Evolutionary conservation across 352 stramenopile genomes (phyloP), one percentile per base, ranked within the genome.

Genomic region (Globisporangium orthogonon): DNA sequence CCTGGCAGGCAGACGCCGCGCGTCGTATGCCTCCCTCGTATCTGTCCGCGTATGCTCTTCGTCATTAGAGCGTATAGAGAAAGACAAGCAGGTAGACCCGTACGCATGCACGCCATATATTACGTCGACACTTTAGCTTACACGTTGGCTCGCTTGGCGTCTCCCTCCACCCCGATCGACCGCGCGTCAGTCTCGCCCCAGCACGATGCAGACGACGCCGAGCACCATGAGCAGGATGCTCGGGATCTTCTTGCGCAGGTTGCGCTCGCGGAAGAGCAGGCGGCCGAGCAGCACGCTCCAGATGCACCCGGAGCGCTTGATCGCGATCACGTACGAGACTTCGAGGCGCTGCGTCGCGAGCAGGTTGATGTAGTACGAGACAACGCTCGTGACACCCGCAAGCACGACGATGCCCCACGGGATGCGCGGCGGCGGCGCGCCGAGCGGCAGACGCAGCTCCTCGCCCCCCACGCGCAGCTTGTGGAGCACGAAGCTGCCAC

Each of bases 341-440:
- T 91, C 79, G 28, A 91, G 76, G 56, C 70, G 73, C 61, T 91
- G 82, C 60, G 74, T 89, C 30, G 82, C 79, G 48, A 90, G 70
- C 47, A 91, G 73, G 62, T 91, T 91, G 53, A 91, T 89, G 59
- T 91, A 91, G 59, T 91, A 91, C 56, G 79, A 73, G n/a, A 90
- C 71, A 43, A 91, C 67, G 56, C 82, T 91, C 11, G 77, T 87
- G 50, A 89, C 50, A 10, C 72, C 78, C 0, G 82, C 73, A 5
- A 91, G 72, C 14, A 83, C 57, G 53, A 91, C 79, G 46, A 78
- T 79, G 37, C 76, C 78, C 82, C 82, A 91, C 45, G 82, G 82
- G 56, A 87, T 84, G 53, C 86, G 74, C 30, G 69, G 49, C 49
- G 6, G 15, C 52, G 87, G 60, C 14, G 70, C 63, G 33, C 79